Evolutionary conservation across 2,329 filamentous ascomycete species (phyloP), one percentile per base, ranked within the genome.

Genomic region (Pestalotiopsis sp.): DNA sequence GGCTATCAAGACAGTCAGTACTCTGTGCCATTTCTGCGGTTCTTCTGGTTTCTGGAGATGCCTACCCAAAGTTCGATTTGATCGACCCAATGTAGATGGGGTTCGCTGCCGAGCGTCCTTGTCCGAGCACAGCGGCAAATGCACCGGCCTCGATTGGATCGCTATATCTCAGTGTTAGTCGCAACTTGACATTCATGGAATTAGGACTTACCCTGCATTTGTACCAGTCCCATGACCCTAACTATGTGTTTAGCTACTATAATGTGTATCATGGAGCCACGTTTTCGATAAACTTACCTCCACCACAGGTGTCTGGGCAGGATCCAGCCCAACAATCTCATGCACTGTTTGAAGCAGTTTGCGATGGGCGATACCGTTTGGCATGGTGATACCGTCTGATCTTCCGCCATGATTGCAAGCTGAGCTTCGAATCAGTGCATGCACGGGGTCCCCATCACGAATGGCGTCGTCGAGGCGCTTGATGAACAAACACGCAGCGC

Each of bases 191-290:
- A 63, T 41, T 17, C 63, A 58, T 36, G 4, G 63, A 69, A 82
- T 80, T 4, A 72, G 70, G 2, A 78, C 78, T 66, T 83, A 81
- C 2, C 81, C 81, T 2, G 73, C 75, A 5, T 70, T 63, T 1
- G 81, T 83, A 2, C 80, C 79, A 0, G 80, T 81, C 3, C 79
- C 80, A 41, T 83, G 80, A 20, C 71, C 57, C 57, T 60, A 69
- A n/a, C 0, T 40, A 13, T 5, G 14, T 31, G 38, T 6, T 31
- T n/a, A 17, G 25, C 60, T 31, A 17, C 12, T 12, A n/a, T 31
- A 17, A 38, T 13, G 1, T 23, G 25, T 17, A 20, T 3, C 4
- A 63, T 2, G 6, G 12, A n/a, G 17, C 4, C 14, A 36, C 25
- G 27, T 14, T 36, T 7, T 63, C 25, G 31, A 31, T 6, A 36